Base-by-base conservation (phyloP, 192 early-diverging fungal genomes). In the Coemansia aciculifera region DNA sequence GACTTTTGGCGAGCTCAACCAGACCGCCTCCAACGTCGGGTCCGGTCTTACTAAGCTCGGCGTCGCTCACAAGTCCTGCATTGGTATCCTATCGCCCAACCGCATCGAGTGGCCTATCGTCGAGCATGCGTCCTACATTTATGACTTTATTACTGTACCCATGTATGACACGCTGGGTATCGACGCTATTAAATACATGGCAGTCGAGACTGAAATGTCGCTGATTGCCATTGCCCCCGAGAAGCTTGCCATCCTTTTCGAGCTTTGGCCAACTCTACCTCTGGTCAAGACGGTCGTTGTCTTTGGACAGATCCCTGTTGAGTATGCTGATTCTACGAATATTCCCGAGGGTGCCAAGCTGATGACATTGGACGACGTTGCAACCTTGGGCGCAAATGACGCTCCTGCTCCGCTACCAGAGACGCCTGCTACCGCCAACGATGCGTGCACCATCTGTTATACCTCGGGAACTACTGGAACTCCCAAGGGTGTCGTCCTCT, bases 401-500 rank as follows among this genome's bases (percentile, higher is more conserved):
- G 82, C 73, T 68, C 57, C 76, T 85, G 57, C 81, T 86, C 61
- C 79, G 85, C 19, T 87, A 88, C 86, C 90, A 86, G 57, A 63
- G 63, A 49, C 49, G 0, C 66, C 72, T 3, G 72, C 81, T 0
- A 27, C 21, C 0, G 72, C 64, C 12, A 43, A 42, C 27, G 74
- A 77, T 32, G 4, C 59, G 2, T 82, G 71, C 66, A 74, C 79
- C 2, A 96, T 98, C 76, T 96, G 95, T 92, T 98, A 92, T 72
- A 94, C 90, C 23, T 91, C 89, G 51, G 92, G 96, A 19, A 92
- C 90, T 17, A 96, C 95, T 10, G 94, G 94, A 19, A 90, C 84
- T 74, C 96, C 96, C 62, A 98, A 98, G 81, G 96, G 96, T 65
- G 95, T 94, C 4, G 84, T 95, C 49, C 75, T 98, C 27, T 86